Conservation (phyloP, 2,329 filamentous ascomycete genomes). For the Colletotrichum tanaceti region DNA sequence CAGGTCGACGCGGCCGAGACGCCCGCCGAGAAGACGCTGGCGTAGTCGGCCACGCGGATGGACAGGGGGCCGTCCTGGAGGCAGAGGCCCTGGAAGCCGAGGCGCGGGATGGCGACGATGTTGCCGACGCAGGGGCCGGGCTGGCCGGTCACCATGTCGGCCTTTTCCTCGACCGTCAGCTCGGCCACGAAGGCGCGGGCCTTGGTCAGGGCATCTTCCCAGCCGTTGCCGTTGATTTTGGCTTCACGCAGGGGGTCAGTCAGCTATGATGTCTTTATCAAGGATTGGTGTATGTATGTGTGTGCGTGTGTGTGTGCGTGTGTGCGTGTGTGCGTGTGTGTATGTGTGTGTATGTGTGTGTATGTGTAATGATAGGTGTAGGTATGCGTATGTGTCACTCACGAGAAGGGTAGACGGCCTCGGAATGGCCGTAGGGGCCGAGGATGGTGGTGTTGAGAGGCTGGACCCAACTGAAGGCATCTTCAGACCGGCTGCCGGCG, state of each 20-base stretch:
- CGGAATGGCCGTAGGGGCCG: constrained; percentile 54
- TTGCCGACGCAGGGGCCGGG: constrained; percentile 51
- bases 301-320: too few species aligned
- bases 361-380: too few species aligned
- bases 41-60: constrained; percentile 55
- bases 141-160: constrained; percentile 50
- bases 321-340: too few species aligned
- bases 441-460: constrained; percentile 56
- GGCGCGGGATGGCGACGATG: constrained; percentile 52
- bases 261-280: constrained; percentile 27
- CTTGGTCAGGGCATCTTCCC: constrained; percentile 52
- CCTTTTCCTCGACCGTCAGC: constrained; percentile 48
- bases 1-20: constrained; percentile 73
- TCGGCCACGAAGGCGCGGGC: constrained; percentile 49
- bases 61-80: constrained; percentile 53
- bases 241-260: constrained; percentile 46
- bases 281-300: too few species aligned
- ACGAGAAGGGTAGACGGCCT: constrained; percentile 53
- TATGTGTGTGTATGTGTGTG: too few species aligned
- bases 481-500: constrained; percentile 42
- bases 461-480: constrained; percentile 54
- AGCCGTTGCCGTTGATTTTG: constrained; percentile 51
- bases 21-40: constrained; percentile 63
- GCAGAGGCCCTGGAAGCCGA: constrained; percentile 57
- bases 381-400: constrained; percentile 45